phyloP scores from a whole-genome alignment of 2,329 filamentous ascomycete species.

The Camillea tinctor region DNA sequence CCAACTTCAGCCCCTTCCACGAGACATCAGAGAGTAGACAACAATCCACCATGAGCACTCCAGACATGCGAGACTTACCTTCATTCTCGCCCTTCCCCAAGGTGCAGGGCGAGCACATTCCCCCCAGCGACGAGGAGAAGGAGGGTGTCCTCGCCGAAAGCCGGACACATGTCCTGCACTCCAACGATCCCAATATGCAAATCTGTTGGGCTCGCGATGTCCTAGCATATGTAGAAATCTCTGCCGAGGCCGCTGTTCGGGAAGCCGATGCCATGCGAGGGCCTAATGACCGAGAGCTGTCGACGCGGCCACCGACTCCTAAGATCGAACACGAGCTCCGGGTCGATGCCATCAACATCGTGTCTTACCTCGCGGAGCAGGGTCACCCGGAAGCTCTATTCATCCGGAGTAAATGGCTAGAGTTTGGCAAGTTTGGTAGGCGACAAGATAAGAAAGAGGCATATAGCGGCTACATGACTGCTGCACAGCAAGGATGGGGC shows the following conservation, averaged over 20 bases:
- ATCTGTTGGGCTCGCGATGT: slow-evolving; percentile 95
- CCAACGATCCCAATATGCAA: slow-evolving; percentile 94
- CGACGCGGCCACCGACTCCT: slow-evolving; percentile 71
- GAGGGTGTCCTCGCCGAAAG: slow-evolving; percentile 86
- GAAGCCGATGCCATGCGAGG: slow-evolving; percentile 45
- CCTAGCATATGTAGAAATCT: slow-evolving; percentile 82
- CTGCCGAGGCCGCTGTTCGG: slow-evolving; percentile 72
- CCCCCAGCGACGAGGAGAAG: slow-evolving; percentile 90
- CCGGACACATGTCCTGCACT: slow-evolving; percentile 79
- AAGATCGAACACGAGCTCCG: slow-evolving; percentile 85
- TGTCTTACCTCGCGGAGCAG: slow-evolving; percentile 85
- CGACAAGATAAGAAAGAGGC: slow-evolving; percentile 93
- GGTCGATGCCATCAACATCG: slow-evolving; percentile 86
- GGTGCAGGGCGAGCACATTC: slow-evolving; percentile 82
- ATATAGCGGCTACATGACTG: slow-evolving; percentile 79
- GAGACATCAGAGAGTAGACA: slow-evolving; percentile 37
- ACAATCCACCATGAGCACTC: slow-evolving; percentile 37
- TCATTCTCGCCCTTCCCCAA: slow-evolving; percentile 92
- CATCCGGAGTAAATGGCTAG: slow-evolving; percentile 92
- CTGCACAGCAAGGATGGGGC: slow-evolving; percentile 82
- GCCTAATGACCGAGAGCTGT: slow-evolving; percentile 35
- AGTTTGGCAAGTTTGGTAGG: slow-evolving; percentile 94
- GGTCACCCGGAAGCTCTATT: slow-evolving; percentile 92
- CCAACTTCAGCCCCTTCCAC: slow-evolving; percentile 41
- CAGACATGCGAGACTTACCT: slow-evolving; percentile 57